Base-by-base conservation (phyloP, 257 asterid species). In the Nemophila menziesii region DNA sequence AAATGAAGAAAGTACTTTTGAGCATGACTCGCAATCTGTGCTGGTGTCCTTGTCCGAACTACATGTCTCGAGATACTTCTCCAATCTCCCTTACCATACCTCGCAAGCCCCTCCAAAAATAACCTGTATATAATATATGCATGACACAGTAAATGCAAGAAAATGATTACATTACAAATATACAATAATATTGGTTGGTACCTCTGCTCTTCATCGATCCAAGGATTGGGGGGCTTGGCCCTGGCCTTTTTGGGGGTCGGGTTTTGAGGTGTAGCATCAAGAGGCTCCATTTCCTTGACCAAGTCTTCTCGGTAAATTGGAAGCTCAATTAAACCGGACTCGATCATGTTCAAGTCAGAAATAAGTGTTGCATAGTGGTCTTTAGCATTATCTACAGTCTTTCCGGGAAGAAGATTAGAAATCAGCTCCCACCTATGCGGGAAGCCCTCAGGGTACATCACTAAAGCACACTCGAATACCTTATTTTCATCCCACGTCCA, bases 1-100 rank as follows among this genome's bases (percentile, higher is more conserved):
- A 33, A 53, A 11, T 43, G 64, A 0, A 12, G 26, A 34, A 20
- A 52, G 19, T 10, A 58, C 5, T 48, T 64, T 22, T 58, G 66
- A 9, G 66, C 66, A 44, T 58, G 62, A 54, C 61, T 63, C 3
- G 64, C 59, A 33, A 63, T 54, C 44, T 56, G 56, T 0, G 52
- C 11, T 8, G 65, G 38, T 34, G 70, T 64, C 46, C 68, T 50
- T 22, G 64, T 27, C 20, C 4, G 14, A 15, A 63, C 56, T 24
- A 23, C 44, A 38, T 29, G 20, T 26, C 60, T 56, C 16, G 69
- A 51, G 5, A 63, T 63, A 44, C 39, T 56, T 41, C 44, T 56
- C 64, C 69, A 56, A 26, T 63, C 64, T 5, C 69, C 56, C 40
- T 23, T 51, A 8, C 60, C 56, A 20, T 20, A 56, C 27, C n/a